Evolutionary conservation across 768 basidiomycete species (phyloP).

Genomic region (Pleurotus tuoliensis): DNA sequence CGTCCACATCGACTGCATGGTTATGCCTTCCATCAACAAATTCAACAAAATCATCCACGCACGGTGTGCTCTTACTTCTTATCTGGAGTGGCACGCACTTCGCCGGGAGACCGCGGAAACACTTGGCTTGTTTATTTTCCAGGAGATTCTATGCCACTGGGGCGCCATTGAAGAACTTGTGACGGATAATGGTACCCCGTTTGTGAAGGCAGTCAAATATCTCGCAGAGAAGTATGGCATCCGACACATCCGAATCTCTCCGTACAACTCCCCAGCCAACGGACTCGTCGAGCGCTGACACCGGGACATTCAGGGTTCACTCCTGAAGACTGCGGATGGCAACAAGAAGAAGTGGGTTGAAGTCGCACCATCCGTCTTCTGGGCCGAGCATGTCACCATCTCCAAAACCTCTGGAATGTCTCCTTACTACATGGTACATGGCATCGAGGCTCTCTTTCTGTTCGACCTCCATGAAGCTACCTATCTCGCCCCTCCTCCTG

Average conservation of each 20-base stretch:
- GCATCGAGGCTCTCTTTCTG: constrained; percentile 12
- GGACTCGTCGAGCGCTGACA: constrained; percentile 22
- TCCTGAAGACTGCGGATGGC: too few species aligned
- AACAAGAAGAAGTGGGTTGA: too few species aligned
- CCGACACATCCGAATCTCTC: constrained; percentile 26
- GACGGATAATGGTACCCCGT: constrained; percentile 27
- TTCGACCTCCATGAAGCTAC: constrained; percentile 22
- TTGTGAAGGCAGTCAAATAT: background rate
- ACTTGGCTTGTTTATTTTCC: constrained; percentile 22
- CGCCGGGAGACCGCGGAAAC: constrained; percentile 16
- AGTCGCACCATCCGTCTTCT: too few species aligned
- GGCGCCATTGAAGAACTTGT: constrained; percentile 28
- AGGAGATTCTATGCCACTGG: constrained; percentile 15
- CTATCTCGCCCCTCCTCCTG: constrained; percentile 7
- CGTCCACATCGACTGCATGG: too few species aligned
- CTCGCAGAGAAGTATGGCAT: constrained; percentile 17
- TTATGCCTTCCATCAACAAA: too few species aligned
- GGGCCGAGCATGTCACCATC: too few species aligned
- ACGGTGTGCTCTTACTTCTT: constrained; percentile 16
- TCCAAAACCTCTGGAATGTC: too few species aligned
- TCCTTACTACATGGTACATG: too few species aligned
- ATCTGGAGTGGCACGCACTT: constrained; percentile 18
- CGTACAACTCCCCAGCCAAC: constrained; percentile 33
- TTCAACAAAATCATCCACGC: constrained; percentile 14
- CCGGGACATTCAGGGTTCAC: too few species aligned